Percentiles rank a stretch among this genome's conserved stretches.
phyloP scores from a whole-genome alignment of 2,329 filamentous ascomycete species.

The Triangularia verruculosa region DNA sequence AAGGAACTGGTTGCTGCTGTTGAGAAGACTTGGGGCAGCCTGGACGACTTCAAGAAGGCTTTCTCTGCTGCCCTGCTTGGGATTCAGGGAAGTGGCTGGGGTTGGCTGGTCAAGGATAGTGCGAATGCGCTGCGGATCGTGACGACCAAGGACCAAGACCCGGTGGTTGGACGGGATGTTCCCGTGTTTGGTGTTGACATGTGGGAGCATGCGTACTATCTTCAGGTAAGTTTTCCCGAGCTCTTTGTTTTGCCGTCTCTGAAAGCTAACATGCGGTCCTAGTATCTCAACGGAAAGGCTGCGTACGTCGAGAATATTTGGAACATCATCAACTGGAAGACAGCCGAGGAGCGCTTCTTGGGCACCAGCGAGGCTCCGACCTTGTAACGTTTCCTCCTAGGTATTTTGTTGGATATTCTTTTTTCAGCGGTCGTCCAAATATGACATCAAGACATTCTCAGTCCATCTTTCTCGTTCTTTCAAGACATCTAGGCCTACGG shows the following conservation, averaged over 20 bases:
- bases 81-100: constrained; percentile 84
- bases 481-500: not conserved
- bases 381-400: constrained; percentile 6
- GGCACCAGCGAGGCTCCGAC: constrained; percentile 47
- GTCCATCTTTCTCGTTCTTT: not conserved
- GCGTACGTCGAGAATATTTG: constrained; percentile 74
- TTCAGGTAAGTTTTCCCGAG: constrained; percentile 58
- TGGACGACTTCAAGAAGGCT: constrained; percentile 62
- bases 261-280: constrained; percentile 33
- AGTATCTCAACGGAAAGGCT: constrained; percentile 74
- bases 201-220: constrained; percentile 92
- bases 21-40: constrained; percentile 62
- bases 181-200: constrained; percentile 79
- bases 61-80: constrained; percentile 65
- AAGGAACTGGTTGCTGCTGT: constrained; percentile 62
- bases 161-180: constrained; percentile 60
- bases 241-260: not conserved
- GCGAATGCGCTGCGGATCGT: constrained; percentile 61
- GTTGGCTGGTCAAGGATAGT: constrained; percentile 71
- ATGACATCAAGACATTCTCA: constrained; percentile 1
- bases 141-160: constrained; percentile 85
- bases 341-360: constrained; percentile 59
- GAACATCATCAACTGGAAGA: constrained; percentile 77
- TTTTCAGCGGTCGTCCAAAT: not conserved
- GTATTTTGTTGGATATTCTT: not conserved